Evolutionary conservation across 148 eudicot genomes (phyloP).

Genomic region (Rhododendron kiyosumense): DNA sequence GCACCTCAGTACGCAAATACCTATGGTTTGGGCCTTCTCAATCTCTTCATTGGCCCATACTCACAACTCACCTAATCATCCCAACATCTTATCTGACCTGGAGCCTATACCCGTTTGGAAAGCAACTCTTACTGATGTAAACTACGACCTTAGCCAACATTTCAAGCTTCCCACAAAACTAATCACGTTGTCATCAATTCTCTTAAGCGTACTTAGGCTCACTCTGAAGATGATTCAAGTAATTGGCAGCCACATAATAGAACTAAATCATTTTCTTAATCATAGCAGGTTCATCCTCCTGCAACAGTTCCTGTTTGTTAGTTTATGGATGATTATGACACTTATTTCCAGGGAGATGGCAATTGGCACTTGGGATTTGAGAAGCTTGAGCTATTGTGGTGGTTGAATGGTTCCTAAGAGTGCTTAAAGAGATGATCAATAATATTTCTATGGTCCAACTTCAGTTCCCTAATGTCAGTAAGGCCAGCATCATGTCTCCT

Average conservation of each 20-base stretch:
- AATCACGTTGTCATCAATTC: background rate
- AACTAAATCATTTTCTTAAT: background rate
- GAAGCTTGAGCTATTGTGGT: background rate
- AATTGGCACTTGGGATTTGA: background rate
- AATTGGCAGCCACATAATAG: background rate
- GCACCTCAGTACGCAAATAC: background rate
- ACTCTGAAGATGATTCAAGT: background rate
- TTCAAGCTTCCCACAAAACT: background rate
- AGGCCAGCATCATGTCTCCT: background rate
- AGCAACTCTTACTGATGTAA: background rate
- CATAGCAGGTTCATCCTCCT: background rate
- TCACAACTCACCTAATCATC: background rate
- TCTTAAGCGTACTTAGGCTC: background rate
- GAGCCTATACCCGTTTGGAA: background rate
- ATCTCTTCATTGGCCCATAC: background rate
- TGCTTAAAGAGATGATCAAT: background rate
- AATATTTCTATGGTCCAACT: background rate
- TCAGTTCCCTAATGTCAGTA: background rate
- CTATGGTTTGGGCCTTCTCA: background rate
- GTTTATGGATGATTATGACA: background rate
- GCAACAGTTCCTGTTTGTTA: background rate
- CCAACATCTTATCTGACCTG: background rate
- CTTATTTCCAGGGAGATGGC: background rate
- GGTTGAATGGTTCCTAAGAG: background rate
- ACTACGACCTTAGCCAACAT: background rate